phyloP scores from a whole-genome alignment of 1,284 basidiomycete genomes.

The Tylopilus sp. region DNA sequence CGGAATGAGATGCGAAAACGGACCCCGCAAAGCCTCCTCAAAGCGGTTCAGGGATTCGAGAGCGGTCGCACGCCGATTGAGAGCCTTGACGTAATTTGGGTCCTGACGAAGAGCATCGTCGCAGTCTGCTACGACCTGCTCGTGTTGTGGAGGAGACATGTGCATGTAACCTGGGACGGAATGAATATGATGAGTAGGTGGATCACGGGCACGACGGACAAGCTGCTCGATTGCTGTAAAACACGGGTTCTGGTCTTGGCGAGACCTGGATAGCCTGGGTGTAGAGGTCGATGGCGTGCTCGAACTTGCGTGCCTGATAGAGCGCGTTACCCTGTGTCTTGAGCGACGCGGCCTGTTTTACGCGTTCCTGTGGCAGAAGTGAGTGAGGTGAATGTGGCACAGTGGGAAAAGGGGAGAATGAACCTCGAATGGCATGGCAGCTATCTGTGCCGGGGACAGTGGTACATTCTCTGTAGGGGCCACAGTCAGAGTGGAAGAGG shows the following conservation, averaged over 20 bases:
- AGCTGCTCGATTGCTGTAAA: conserved; percentile 96
- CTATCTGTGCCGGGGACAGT: conserved; percentile 54
- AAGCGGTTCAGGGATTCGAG: conserved; percentile 75
- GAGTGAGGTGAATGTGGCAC: conserved; percentile 7
- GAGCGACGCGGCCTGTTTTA: conserved; percentile 71
- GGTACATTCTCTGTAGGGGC: conserved; percentile 34
- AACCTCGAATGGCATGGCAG: conserved; percentile 55
- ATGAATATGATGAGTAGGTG: conserved; percentile 1
- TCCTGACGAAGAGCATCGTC: conserved; percentile 87
- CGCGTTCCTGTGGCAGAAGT: conserved; percentile 57
- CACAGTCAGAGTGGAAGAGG: conserved; percentile 2
- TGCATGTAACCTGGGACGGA: conserved; percentile 84
- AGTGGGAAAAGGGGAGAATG: not conserved
- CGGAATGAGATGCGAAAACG: conserved; percentile 17
- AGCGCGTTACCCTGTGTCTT: conserved; percentile 90
- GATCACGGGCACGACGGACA: conserved; percentile 50
- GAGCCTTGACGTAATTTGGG: conserved; percentile 87
- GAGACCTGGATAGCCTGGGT: conserved; percentile 87
- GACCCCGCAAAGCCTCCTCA: conserved; percentile 78
- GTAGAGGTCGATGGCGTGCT: conserved; percentile 80
- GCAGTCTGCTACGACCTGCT: conserved; percentile 89
- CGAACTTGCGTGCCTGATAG: conserved; percentile 79
- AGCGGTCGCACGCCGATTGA: conserved; percentile 89
- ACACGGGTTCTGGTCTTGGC: conserved; percentile 87
- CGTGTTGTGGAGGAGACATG: conserved; percentile 79